A percentile compares a stretch with the other conserved stretches of the same genome.
phyloP scores from a whole-genome alignment of 306 rosid genomes.

The Vigna angularis region DNA sequence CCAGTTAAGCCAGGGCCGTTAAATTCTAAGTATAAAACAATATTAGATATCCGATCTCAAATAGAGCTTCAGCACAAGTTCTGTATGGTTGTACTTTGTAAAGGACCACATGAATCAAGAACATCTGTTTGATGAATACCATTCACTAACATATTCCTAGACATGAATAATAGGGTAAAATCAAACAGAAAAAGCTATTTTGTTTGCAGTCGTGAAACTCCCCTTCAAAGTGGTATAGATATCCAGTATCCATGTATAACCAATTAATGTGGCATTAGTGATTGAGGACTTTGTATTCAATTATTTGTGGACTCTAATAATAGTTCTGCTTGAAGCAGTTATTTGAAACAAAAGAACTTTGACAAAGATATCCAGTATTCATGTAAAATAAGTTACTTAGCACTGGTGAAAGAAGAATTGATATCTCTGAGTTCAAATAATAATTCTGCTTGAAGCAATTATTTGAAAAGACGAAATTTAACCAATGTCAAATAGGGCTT shows the following conservation, averaged over 20 bases:
- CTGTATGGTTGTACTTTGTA: background rate
- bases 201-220: conserved; percentile 1
- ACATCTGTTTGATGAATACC: too few species aligned
- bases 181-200: too few species aligned
- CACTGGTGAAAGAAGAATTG: conserved; percentile 19
- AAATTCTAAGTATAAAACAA: background rate
- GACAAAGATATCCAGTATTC: background rate
- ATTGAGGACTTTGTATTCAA: conserved; percentile 12
- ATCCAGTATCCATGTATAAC: background rate
- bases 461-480: conserved; percentile 11
- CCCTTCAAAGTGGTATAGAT: conserved; percentile 4
- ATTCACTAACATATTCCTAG: too few species aligned
- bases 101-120: too few species aligned
- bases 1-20: background rate
- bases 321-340: conserved; percentile 27
- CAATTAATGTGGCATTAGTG: conserved; percentile 6
- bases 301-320: background rate
- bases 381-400: background rate
- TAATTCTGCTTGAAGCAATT: conserved; percentile 22
- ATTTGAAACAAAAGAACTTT: background rate
- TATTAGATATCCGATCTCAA: background rate
- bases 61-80: conserved; percentile 1
- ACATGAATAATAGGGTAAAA: too few species aligned
- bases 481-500: background rate
- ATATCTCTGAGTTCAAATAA: background rate